Percentiles rank a stretch among this genome's conserved stretches.
Evolutionary conservation across 139 green algal genomes (phyloP).

Genomic region (Micractinium sp.): DNA sequence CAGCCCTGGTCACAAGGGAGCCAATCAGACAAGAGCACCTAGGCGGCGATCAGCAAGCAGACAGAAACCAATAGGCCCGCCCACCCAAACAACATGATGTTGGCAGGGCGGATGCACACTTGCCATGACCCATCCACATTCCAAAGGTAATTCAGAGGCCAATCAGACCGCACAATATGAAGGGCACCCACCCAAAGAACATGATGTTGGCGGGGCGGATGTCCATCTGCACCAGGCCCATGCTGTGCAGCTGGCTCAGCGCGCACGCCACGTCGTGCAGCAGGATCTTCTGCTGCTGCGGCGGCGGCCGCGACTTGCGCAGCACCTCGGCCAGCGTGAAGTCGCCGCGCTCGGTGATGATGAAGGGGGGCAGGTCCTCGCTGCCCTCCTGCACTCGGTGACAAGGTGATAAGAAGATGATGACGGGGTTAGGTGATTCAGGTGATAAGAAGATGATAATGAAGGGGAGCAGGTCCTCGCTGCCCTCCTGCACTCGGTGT

Average conservation of each 20-base stretch:
- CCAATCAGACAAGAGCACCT: too few species aligned
- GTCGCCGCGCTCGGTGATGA: constrained; percentile 31
- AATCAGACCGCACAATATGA: too few species aligned
- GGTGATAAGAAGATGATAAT: too few species aligned
- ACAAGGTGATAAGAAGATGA: neutral
- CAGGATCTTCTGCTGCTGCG: constrained; percentile 40
- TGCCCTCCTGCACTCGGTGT: constrained; percentile 15
- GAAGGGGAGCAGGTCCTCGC: constrained; percentile 39
- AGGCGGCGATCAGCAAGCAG: too few species aligned
- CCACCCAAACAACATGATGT: too few species aligned
- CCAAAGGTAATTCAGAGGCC: too few species aligned
- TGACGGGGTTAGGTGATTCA: too few species aligned
- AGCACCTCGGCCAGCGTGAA: constrained; percentile 41
- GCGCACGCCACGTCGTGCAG: constrained; percentile 33
- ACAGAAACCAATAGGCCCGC: too few species aligned
- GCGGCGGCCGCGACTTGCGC: constrained; percentile 18
- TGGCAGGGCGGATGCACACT: too few species aligned
- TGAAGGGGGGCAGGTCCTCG: constrained; percentile 40
- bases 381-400: constrained; percentile 15
- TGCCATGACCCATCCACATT: too few species aligned
- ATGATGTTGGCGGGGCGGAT: constrained; percentile 39
- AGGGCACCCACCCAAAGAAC: constrained; percentile 37
- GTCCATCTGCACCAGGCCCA: constrained; percentile 39
- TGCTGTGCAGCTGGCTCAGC: constrained; percentile 33
- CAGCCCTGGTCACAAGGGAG: too few species aligned